Conservation (phyloP, 495 filamentous ascomycete species). For the Chaetomidium leptoderma region DNA sequence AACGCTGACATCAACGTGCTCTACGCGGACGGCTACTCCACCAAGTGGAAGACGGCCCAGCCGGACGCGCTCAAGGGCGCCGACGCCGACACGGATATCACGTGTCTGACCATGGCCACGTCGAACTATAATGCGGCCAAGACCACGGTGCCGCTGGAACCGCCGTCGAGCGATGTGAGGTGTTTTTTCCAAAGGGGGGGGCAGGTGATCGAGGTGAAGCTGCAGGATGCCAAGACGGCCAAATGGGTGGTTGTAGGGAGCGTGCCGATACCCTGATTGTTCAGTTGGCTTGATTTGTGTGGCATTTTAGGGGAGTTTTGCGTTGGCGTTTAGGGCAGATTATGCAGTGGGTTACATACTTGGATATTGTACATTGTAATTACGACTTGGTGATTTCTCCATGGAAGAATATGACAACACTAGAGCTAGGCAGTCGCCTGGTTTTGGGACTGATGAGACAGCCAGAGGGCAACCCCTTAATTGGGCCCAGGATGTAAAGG, state of each 20-base stretch:
- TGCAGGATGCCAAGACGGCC: not conserved
- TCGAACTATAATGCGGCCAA: not conserved
- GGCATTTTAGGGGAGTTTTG: not conserved
- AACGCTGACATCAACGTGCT: slow-evolving; percentile 16
- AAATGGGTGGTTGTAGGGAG: slow-evolving; percentile 13
- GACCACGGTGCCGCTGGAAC: not conserved
- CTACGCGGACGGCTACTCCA: slow-evolving; percentile 12
- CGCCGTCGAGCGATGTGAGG: not conserved
- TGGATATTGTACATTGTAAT: no score
- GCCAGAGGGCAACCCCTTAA: no score
- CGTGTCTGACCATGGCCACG: slow-evolving; percentile 21
- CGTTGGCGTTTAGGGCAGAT: no score
- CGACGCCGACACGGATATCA: slow-evolving; percentile 18
- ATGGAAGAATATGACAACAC: no score
- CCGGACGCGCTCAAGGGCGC: slow-evolving; percentile 12
- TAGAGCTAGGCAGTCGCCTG: no score
- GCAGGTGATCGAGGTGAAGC: slow-evolving; percentile 12
- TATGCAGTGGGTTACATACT: no score
- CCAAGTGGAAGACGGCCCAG: slow-evolving; percentile 18
- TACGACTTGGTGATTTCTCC: no score
- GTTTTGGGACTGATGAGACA: no score
- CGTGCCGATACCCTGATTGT: slow-evolving; percentile 12
- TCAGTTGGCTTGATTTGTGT: not conserved
- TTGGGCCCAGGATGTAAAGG: no score
- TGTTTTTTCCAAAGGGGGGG: slow-evolving; percentile 24